Evolutionary conservation across 176 grass and related monocot species (phyloP).

Genomic region (Tillandsia leiboldiana): DNA sequence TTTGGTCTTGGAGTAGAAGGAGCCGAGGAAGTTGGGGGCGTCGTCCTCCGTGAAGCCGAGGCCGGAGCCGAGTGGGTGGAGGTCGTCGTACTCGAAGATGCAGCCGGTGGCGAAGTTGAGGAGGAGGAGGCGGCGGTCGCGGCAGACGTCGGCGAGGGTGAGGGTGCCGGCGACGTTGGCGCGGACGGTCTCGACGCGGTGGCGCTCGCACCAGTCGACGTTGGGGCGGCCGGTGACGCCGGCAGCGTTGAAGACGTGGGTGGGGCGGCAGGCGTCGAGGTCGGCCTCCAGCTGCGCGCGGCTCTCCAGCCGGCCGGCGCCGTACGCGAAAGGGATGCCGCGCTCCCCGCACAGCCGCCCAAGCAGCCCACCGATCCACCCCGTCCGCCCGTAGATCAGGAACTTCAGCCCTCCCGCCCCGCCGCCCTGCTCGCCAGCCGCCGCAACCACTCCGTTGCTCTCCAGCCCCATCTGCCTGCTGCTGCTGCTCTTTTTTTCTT

Average conservation of each 20-base stretch:
- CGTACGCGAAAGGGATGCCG: slow-evolving; percentile 56
- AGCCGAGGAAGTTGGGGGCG: slow-evolving; percentile 71
- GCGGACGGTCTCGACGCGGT: slow-evolving; percentile 61
- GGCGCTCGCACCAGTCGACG: slow-evolving; percentile 85
- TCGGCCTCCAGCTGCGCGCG: slow-evolving; percentile 50
- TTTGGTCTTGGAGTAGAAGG: slow-evolving; percentile 89
- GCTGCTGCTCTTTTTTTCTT: too few species aligned
- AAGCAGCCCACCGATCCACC: slow-evolving; percentile 73
- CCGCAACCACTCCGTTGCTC: too few species aligned
- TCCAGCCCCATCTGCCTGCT: too few species aligned
- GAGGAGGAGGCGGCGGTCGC: slow-evolving; percentile 44
- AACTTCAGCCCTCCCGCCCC: slow-evolving; percentile 37
- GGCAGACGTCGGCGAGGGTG: slow-evolving; percentile 76
- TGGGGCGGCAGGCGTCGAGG: slow-evolving; percentile 39
- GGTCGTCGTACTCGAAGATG: slow-evolving; percentile 81
- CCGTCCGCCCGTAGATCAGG: slow-evolving; percentile 80
- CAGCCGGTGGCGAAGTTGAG: slow-evolving; percentile 79
- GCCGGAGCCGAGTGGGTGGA: slow-evolving; percentile 47
- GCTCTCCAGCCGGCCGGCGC: slow-evolving; percentile 55
- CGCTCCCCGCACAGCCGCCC: slow-evolving; percentile 46
- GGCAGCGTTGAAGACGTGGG: slow-evolving; percentile 78
- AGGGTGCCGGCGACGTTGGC: slow-evolving; percentile 79
- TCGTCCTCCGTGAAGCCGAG: slow-evolving; percentile 83
- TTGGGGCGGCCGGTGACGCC: slow-evolving; percentile 87
- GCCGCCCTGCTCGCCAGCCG: too few species aligned